These are phyloP conservation scores for Xylaria intraflava DNA, from an alignment of 495 filamentous ascomycete genomes.

Conservation along the genomic window DNA sequence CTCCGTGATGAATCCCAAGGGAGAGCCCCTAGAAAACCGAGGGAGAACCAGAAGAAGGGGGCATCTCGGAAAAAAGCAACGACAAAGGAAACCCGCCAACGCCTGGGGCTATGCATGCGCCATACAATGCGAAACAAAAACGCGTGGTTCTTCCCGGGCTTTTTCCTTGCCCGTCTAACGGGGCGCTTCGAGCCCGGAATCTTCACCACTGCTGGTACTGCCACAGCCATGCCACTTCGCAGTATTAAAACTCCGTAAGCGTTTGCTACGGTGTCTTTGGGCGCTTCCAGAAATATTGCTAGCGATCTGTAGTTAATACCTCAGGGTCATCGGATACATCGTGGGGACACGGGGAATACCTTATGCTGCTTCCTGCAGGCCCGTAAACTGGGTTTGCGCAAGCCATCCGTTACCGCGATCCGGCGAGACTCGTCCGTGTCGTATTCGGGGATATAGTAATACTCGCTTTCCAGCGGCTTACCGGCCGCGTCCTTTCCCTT, in stretches of 20 bases:
- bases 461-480: constrained; percentile 89
- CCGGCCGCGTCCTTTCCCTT: constrained; percentile 96
- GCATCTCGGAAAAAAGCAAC: constrained; percentile 11
- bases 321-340: constrained; percentile 2
- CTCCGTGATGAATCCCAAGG: too few relatives aligned
- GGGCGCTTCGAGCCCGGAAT: neutral
- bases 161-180: neutral
- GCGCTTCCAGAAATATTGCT: constrained; percentile 96
- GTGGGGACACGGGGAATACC: constrained; percentile 44
- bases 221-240: constrained; percentile 6
- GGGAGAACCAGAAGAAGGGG: neutral
- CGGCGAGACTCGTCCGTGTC: constrained; percentile 74
- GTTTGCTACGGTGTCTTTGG: constrained; percentile 51
- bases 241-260: neutral
- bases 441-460: constrained; percentile 91
- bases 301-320: constrained; percentile 10
- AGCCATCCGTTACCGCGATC: constrained; percentile 74
- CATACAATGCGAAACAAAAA: constrained; percentile 13
- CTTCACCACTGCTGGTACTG: neutral
- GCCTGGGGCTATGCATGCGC: constrained; percentile 24
- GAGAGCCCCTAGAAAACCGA: too few relatives aligned
- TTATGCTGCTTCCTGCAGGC: constrained; percentile 93
- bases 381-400: constrained; percentile 80
- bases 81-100: constrained; percentile 16
- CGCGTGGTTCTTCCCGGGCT: constrained; percentile 1